Evolutionary conservation across 2,329 filamentous ascomycete species (phyloP).

Genomic region (Camptophora hylomeconis): DNA sequence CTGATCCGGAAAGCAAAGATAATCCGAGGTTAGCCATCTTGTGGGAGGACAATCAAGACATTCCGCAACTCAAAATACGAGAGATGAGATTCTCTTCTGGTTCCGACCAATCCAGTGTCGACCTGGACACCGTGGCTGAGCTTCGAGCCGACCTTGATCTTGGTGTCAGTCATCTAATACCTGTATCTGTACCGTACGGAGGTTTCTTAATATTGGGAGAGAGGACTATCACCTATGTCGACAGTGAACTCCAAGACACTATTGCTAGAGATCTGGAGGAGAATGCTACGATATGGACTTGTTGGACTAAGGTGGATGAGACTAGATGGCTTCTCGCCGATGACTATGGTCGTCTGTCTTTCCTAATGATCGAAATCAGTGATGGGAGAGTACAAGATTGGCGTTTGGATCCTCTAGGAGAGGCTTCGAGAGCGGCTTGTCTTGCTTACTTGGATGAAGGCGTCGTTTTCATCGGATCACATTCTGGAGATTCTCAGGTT

Average conservation of each 20-base stretch:
- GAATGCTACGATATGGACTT: conserved; percentile 67
- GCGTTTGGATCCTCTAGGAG: conserved; percentile 53
- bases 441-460: conserved; percentile 65
- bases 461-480: conserved; percentile 75
- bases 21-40: conserved; percentile 51
- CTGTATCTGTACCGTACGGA: conserved; percentile 47
- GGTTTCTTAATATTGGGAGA: conserved; percentile 66
- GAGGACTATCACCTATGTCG: conserved; percentile 72
- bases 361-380: conserved; percentile 62
- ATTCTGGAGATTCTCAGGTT: conserved; percentile 84
- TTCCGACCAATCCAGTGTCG: conserved; percentile 33
- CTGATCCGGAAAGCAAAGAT: conserved; percentile 28
- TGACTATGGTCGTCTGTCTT: conserved; percentile 73
- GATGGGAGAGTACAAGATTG: conserved; percentile 56
- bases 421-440: conserved; percentile 61
- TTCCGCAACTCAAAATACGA: conserved; percentile 41
- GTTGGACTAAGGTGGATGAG: conserved; percentile 75
- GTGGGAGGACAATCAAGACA: conserved; percentile 49
- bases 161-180: conserved; percentile 49
- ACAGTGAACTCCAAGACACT: conserved; percentile 57
- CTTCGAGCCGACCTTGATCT: conserved; percentile 40
- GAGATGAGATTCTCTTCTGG: conserved; percentile 40
- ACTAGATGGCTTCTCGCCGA: conserved; percentile 80
- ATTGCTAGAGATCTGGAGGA: conserved; percentile 55
- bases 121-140: conserved; percentile 39